Evolutionary conservation across 495 filamentous ascomycete species (phyloP), one percentile per base, ranked within the genome.

Genomic region (Aspergillus steynii): DNA sequence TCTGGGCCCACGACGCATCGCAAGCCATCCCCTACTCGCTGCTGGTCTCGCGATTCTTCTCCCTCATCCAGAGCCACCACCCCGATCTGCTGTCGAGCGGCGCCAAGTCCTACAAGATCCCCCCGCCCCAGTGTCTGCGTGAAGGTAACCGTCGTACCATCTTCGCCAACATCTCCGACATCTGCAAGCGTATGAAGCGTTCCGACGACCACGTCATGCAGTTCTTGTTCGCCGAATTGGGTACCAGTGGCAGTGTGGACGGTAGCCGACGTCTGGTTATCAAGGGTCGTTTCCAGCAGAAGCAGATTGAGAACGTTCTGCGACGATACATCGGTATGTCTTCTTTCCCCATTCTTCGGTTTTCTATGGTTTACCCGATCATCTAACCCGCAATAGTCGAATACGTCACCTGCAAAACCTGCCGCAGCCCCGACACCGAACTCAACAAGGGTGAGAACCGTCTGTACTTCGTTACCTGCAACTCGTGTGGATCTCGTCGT

Each of bases 101-200:
- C 54, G 85, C 88, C 61, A 91, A 90, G 79, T 93, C 90, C 69
- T 99, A 99, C 83, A 97, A 97, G 84, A 99, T 99, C 68, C 96
- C 95, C 20, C 95, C 95, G 12, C 95, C 95, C n/a, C 96, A 99
- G 81, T 96, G 94, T 78, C 83, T 98, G 51, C 93, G 96, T 79
- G 96, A 99, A 91, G 95, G 95, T 74, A 98, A 98, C 86, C 97
- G 96, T 85, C 97, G 96, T 89, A 98, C 95, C 55, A 96, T 98
- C 68, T 99, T 97, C 73, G 95, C 95, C 77, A 99, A 99, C 80
- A 92, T 99, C 68, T 83, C 89, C 60, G 92, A 96, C 72, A 96
- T 96, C 65, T 90, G 87, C 79, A 90, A 90, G 79, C 84, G 91
- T 60, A 95, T 99, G 93, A 99, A 99, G 87, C 85, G 95, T 71